phyloP scores from a whole-genome alignment of 2,329 filamentous ascomycete genomes.

The Paecilomyces sp. region DNA sequence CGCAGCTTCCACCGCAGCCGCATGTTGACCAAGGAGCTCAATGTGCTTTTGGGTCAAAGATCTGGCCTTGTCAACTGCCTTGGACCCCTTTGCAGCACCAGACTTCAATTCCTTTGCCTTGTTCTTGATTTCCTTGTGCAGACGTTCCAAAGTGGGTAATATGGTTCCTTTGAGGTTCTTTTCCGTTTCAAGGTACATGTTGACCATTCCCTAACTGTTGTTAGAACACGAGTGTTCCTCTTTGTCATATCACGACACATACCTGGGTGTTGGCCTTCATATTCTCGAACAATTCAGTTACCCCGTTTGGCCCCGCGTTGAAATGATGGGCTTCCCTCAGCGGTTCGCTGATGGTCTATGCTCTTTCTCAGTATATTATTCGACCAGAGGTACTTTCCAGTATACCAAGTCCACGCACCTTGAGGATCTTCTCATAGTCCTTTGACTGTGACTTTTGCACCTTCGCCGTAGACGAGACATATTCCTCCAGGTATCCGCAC shows the following conservation, averaged over 20 bases:
- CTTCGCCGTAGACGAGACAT: conserved; percentile 78
- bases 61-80: conserved; percentile 86
- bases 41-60: conserved; percentile 89
- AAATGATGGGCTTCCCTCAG: conserved; percentile 90
- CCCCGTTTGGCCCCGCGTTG: conserved; percentile 76
- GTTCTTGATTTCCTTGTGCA: conserved; percentile 95
- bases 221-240: not conserved
- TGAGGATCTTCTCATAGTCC: conserved; percentile 91
- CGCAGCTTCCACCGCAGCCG: conserved; percentile 67
- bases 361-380: conserved; percentile 6
- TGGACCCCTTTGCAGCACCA: conserved; percentile 76
- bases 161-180: conserved; percentile 82
- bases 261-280: conserved; percentile 82
- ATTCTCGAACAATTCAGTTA: conserved; percentile 89
- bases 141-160: conserved; percentile 77
- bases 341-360: conserved; percentile 72
- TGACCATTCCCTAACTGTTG: conserved; percentile 62
- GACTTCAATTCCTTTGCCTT: conserved; percentile 83
- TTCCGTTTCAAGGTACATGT: conserved; percentile 83
- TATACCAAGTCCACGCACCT: conserved; percentile 44
- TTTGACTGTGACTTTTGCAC: conserved; percentile 77
- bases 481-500: conserved; percentile 84
- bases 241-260: conserved; percentile 8
- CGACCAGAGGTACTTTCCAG: not conserved
- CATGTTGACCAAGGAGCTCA: conserved; percentile 81